Evolutionary conservation across 176 grass and related monocot species (phyloP).

Genomic region (Luzula sylvatica): DNA sequence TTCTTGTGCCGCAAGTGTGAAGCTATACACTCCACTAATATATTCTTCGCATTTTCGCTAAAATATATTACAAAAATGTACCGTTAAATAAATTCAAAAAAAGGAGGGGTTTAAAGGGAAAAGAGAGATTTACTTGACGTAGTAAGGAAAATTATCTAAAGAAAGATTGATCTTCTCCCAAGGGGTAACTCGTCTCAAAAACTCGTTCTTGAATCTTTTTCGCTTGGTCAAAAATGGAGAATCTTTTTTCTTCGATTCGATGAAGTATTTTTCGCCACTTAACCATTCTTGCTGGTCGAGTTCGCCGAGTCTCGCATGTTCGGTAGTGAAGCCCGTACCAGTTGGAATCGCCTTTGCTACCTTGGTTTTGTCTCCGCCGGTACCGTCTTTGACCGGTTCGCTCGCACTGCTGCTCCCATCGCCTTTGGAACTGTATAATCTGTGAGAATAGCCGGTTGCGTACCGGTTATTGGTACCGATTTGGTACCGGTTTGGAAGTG

Average conservation of each 20-base stretch:
- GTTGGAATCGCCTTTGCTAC: constrained; percentile 1
- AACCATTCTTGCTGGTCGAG: constrained; percentile 94
- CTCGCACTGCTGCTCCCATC: constrained; percentile 42
- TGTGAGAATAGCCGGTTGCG: constrained; percentile 8
- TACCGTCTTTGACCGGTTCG: constrained; percentile 39
- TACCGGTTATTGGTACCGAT: not conserved
- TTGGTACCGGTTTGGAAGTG: constrained; percentile 1
- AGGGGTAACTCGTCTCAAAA: constrained; percentile 61
- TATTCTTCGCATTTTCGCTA: constrained; percentile 50
- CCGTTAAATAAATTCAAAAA: constrained; percentile 8
- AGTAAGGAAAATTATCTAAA: constrained; percentile 78
- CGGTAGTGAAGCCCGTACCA: constrained; percentile 32
- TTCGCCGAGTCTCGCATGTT: constrained; percentile 85
- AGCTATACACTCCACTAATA: constrained; percentile 57
- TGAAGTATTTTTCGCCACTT: constrained; percentile 55
- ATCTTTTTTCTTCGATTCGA: constrained; percentile 52
- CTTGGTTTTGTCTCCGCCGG: constrained; percentile 14
- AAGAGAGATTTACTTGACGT: constrained; percentile 46
- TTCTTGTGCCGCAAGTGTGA: constrained; percentile 70
- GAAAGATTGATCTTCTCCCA: constrained; percentile 86
- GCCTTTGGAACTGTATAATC: constrained; percentile 80
- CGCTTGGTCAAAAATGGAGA: constrained; percentile 65
- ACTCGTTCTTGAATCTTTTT: constrained; percentile 74
- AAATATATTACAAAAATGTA: constrained; percentile 21
- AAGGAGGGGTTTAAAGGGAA: constrained; percentile 24